Evolutionary conservation across 2,329 filamentous ascomycete genomes (phyloP).

Genomic region (Lojkania enalia): DNA sequence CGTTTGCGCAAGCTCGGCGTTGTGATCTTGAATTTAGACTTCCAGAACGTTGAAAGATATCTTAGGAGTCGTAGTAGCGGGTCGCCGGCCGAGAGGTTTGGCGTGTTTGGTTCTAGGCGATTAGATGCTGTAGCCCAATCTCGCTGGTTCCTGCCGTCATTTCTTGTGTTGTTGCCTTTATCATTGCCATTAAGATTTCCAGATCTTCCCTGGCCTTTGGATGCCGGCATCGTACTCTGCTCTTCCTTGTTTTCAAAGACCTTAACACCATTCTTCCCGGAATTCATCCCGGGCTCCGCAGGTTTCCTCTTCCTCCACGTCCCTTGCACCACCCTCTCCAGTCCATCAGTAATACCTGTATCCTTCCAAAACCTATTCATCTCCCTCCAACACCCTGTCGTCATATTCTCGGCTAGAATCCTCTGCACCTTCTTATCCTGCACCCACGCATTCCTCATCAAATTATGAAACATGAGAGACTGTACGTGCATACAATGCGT

Average conservation of each 20-base stretch:
- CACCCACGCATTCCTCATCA: conserved; percentile 56
- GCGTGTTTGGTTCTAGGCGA: conserved; percentile 67
- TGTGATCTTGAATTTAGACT: conserved; percentile 75
- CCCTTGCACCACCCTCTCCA: conserved; percentile 70
- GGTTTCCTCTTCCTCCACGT: conserved; percentile 62
- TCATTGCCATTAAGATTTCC: conserved; percentile 13
- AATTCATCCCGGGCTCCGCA: conserved; percentile 59
- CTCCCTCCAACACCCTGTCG: conserved; percentile 40
- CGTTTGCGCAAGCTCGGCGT: conserved; percentile 82
- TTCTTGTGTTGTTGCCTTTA: conserved; percentile 45
- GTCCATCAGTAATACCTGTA: conserved; percentile 80
- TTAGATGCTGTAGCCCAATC: conserved; percentile 76
- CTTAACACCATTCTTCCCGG: conserved; percentile 46
- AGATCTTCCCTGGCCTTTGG: conserved; percentile 20
- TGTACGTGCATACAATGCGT: conserved; percentile 91
- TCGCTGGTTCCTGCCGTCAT: conserved; percentile 51
- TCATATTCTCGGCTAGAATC: conserved; percentile 33
- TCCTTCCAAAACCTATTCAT: conserved; percentile 60
- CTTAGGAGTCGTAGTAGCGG: conserved; percentile 77
- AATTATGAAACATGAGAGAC: conserved; percentile 85
- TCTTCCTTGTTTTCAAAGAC: conserved; percentile 25
- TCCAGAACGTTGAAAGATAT: conserved; percentile 83
- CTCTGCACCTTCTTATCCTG: conserved; percentile 40
- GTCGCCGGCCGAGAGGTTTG: conserved; percentile 82
- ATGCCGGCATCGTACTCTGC: conserved; percentile 17